Base-by-base conservation (phyloP, 306 rosid genomes). In the Cucurbita pepo region DNA sequence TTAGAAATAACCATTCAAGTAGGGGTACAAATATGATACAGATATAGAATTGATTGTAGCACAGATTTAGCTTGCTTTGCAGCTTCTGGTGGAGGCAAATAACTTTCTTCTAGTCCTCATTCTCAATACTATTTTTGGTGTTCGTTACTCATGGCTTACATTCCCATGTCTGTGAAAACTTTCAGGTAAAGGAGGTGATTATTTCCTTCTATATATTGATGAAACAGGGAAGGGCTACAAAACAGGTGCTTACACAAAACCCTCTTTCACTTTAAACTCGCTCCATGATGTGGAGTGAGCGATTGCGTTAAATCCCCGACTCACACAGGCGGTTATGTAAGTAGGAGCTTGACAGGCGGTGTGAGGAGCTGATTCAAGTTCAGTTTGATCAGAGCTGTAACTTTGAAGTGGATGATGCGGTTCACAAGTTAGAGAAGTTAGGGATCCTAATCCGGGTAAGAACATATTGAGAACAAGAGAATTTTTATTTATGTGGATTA, bases 391-490 rank as follows among this genome's bases (percentile, higher is more conserved):
- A 82, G 79, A 78, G 79, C 18, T 87, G 96, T 66, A 79, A 93
- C 76, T 93, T 93, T 74, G 98, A 93, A 34, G 98, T 88, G 86
- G 96, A 93, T 74, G 97, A 93, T 79, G 98, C 97, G 0, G 81
- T 90, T 71, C 67, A 81, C 8, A 90, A 87, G 83, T 84, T 93
- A 78, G 96, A 90, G 83, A 90, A 84, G 67, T 65, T 93, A 80
- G 98, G 98, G 57, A 84, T 93, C 51, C 85, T 93, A 43, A 73
- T 78, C 65, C 84, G 88, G 90, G 98, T 93, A 77, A 56, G 47
- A 55, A 18, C 22, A 6, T 10, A 13, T 4, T 12, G 6, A 43
- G 55, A 6, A 25, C 40, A 21, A 44, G 55, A 63, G 7, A 65
- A 22, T 45, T 11, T 66, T 8, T 43, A 43, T 13, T 73, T 3